Evolutionary conservation across 176 grass and related monocot genomes (phyloP).

Genomic region (Eragrostis curvula): DNA sequence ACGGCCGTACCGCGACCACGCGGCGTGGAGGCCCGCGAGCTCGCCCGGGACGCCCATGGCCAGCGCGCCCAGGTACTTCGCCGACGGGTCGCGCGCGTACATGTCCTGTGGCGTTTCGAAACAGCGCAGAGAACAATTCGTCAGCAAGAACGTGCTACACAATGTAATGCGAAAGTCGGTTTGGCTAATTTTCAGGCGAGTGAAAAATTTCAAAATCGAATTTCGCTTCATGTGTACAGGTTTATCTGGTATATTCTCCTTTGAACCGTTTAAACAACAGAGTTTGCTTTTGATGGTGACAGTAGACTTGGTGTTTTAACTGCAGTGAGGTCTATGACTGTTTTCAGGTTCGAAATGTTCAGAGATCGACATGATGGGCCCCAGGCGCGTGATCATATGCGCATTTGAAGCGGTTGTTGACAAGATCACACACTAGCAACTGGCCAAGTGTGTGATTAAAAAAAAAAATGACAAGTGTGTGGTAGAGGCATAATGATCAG

Average conservation of each 20-base stretch:
- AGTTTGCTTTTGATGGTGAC: not conserved
- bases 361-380: not conserved
- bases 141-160: no score
- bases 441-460: not conserved
- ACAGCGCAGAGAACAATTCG: not conserved
- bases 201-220: no score
- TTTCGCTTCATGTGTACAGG: no score
- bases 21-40: conserved; percentile 74
- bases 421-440: not conserved
- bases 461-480: no score
- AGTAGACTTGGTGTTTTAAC: not conserved
- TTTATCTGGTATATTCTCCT: no score
- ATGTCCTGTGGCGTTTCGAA: conserved; percentile 52
- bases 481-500: no score
- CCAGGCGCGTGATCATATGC: not conserved
- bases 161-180: no score
- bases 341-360: not conserved
- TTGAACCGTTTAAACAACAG: not conserved
- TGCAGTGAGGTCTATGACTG: not conserved
- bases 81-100: conserved; percentile 61
- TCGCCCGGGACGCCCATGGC: conserved; percentile 90
- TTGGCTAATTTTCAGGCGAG: no score
- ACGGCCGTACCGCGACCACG: conserved; percentile 72
- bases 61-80: conserved; percentile 64
- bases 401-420: not conserved